These are phyloP conservation scores for Salix viminalis DNA, from an alignment of 345 rosid genomes.

Conservation along the genomic window DNA sequence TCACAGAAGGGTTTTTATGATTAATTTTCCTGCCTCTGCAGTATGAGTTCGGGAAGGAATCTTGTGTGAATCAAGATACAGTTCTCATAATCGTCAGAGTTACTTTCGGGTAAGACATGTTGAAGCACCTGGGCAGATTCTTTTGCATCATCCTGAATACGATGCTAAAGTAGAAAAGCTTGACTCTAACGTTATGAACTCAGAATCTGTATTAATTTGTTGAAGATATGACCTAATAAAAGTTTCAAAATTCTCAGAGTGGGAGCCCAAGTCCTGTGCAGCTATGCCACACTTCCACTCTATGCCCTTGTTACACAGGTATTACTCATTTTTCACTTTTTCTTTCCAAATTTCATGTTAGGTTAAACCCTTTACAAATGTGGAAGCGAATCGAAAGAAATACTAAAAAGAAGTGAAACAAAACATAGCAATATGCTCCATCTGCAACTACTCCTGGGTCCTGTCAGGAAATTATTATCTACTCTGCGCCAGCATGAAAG, in stretches of 20 bases:
- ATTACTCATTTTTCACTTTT: neutral
- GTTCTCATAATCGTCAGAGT: conserved; percentile 41
- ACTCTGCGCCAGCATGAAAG: neutral
- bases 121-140: neutral
- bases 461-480: too few species aligned
- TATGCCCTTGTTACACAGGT: conserved; percentile 99
- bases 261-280: conserved; percentile 74
- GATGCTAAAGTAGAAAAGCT: too few species aligned
- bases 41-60: conserved; percentile 86
- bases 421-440: too few species aligned
- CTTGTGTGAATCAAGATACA: conserved; percentile 69
- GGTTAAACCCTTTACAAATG: too few species aligned
- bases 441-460: neutral
- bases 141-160: too few species aligned
- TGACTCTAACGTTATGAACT: neutral
- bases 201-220: neutral
- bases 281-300: conserved; percentile 90
- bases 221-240: neutral
- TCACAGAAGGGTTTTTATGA: conserved; percentile 4
- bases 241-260: conserved; percentile 37
- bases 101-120: conserved; percentile 55
- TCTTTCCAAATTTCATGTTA: neutral
- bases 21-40: conserved; percentile 28
- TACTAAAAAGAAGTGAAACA: too few species aligned
- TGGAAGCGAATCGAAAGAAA: neutral